Percentiles rank a stretch among this genome's conserved stretches.
Evolutionary conservation across 495 filamentous ascomycete genomes (phyloP).

Genomic region (Aspergillus panamensis): DNA sequence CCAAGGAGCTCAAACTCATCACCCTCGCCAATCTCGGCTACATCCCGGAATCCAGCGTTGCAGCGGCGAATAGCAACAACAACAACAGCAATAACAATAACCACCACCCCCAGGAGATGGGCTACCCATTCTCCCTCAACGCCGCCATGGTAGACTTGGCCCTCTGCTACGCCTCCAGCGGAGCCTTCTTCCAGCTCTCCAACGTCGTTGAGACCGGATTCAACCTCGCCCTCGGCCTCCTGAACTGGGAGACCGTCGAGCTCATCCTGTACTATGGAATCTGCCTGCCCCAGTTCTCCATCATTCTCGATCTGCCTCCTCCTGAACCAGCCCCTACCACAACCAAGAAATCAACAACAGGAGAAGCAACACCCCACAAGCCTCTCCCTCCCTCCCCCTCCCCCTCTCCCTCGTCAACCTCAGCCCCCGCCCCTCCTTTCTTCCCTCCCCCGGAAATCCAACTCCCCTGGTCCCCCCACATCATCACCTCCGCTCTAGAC

Average conservation of each 20-base stretch:
- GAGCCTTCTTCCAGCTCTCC: constrained; percentile 26
- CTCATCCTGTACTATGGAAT: constrained; percentile 28
- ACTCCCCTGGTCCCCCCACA: constrained; percentile 14
- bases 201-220: constrained; percentile 28
- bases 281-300: constrained; percentile 16
- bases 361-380: not conserved
- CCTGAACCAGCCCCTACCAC: not conserved
- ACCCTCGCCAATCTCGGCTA: constrained; percentile 20
- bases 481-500: constrained; percentile 19
- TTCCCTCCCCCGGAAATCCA: constrained; percentile 12
- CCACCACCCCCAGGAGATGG: not conserved
- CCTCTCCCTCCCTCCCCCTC: not conserved
- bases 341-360: not conserved
- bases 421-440: not conserved
- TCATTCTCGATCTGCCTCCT: constrained; percentile 7
- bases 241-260: constrained; percentile 33
- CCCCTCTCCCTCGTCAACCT: not conserved
- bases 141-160: constrained; percentile 28
- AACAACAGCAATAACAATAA: too few relatives aligned
- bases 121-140: constrained; percentile 16
- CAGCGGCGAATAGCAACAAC: too few relatives aligned
- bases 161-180: constrained; percentile 31
- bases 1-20: constrained; percentile 6
- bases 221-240: constrained; percentile 21
- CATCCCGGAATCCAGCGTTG: not conserved